Evolutionary conservation across 2,329 filamentous ascomycete species (phyloP).

Genomic region (Cucurbitaria berberidis): DNA sequence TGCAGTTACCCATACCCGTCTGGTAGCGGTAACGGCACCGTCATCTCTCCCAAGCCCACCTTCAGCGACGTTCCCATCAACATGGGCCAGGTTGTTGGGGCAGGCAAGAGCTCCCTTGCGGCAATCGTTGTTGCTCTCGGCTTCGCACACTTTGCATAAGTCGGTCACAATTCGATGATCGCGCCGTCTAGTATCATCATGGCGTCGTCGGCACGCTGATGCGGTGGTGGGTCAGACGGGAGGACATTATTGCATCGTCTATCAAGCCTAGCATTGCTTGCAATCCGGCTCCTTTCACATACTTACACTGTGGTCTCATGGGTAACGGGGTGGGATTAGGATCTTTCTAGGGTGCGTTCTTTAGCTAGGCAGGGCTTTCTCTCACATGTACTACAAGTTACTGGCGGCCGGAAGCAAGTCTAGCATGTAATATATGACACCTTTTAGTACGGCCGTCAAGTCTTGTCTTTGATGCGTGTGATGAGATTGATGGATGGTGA

Average conservation of each 20-base stretch:
- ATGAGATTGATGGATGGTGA: background rate
- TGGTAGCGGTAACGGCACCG: slow-evolving; percentile 28
- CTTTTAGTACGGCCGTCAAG: slow-evolving; percentile 21
- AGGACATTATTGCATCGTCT: slow-evolving; percentile 24
- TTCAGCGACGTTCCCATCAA: slow-evolving; percentile 33
- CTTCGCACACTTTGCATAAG: slow-evolving; percentile 36
- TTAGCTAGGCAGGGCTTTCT: slow-evolving; percentile 34
- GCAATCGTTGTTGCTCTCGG: slow-evolving; percentile 36
- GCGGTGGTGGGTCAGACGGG: slow-evolving; percentile 17
- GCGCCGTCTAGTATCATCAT: slow-evolving; percentile 8
- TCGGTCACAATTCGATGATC: background rate
- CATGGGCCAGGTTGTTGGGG: slow-evolving; percentile 26
- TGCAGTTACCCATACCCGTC: slow-evolving; percentile 24
- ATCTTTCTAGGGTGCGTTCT: slow-evolving; percentile 30
- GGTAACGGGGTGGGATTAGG: slow-evolving; percentile 15
- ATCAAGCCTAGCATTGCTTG: slow-evolving; percentile 26
- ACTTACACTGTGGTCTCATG: slow-evolving; percentile 22
- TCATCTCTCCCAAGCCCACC: slow-evolving; percentile 32
- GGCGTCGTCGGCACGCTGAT: slow-evolving; percentile 14
- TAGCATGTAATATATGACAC: slow-evolving; percentile 36
- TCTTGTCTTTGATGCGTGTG: slow-evolving; percentile 5
- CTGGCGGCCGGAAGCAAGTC: slow-evolving; percentile 24
- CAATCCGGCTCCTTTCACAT: slow-evolving; percentile 21
- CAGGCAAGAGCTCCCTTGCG: slow-evolving; percentile 31
- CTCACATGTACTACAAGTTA: slow-evolving; percentile 40